Evolutionary conservation across 2,329 filamentous ascomycete species (phyloP).

Genomic region (Coleophoma cylindrospora): DNA sequence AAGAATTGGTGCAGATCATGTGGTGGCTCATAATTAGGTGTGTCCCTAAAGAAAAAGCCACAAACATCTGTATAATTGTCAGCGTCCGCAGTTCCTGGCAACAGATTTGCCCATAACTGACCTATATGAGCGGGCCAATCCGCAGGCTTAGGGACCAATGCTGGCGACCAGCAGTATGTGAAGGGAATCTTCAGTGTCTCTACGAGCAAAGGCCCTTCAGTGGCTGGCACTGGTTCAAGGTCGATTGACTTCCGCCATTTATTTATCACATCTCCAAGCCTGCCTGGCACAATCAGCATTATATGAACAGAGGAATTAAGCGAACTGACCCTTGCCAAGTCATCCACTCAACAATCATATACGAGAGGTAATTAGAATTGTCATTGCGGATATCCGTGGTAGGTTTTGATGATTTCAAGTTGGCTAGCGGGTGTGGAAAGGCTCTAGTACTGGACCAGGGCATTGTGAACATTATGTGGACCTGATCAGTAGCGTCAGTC

Average conservation of each 20-base stretch:
- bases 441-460: conserved; percentile 14
- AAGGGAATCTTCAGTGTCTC: conserved; percentile 25
- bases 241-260: conserved; percentile 32
- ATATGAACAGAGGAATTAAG: too few relatives aligned
- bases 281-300: too few relatives aligned
- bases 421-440: conserved; percentile 36
- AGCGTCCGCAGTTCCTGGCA: not conserved
- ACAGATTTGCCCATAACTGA: conserved; percentile 11
- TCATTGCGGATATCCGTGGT: conserved; percentile 26
- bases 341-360: conserved; percentile 40
- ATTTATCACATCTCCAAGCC: conserved; percentile 41
- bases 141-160: conserved; percentile 32
- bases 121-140: conserved; percentile 34
- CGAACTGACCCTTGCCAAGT: conserved; percentile 44
- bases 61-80: conserved; percentile 24
- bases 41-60: conserved; percentile 39
- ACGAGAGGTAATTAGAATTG: conserved; percentile 36
- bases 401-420: conserved; percentile 30
- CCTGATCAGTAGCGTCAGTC: not conserved
- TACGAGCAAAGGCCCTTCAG: conserved; percentile 30
- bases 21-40: conserved; percentile 31
- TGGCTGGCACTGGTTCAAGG: conserved; percentile 31
- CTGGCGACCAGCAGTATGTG: conserved; percentile 28
- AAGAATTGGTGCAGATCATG: conserved; percentile 37
- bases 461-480: conserved; percentile 15